phyloP scores from a whole-genome alignment of 1,139 yeast species.

The Kurtzmaniella quercitrusa region DNA sequence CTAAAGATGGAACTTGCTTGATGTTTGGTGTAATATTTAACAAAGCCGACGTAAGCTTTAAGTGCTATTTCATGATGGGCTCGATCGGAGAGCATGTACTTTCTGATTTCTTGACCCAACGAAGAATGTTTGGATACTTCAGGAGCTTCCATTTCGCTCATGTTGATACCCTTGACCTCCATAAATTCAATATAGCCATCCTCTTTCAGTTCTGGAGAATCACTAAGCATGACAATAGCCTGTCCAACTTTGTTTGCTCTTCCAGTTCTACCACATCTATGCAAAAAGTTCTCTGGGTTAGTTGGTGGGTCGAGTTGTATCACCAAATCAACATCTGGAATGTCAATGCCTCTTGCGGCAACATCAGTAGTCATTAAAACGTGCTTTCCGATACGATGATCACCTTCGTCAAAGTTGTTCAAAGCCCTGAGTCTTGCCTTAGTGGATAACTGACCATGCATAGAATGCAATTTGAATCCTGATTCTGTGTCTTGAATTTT shows the following conservation, averaged over 20 bases:
- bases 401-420: constrained; percentile 50
- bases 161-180: constrained; percentile 62
- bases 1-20: constrained; percentile 90
- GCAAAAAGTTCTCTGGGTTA: constrained; percentile 82
- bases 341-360: constrained; percentile 92
- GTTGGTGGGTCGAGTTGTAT: constrained; percentile 89
- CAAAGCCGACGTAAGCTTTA: constrained; percentile 77
- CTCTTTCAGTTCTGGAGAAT: constrained; percentile 54
- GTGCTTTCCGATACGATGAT: constrained; percentile 36
- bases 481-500: constrained; percentile 15
- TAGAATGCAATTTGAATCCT: constrained; percentile 52
- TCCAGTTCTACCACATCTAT: constrained; percentile 91
- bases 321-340: constrained; percentile 87
- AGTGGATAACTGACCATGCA: constrained; percentile 83
- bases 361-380: constrained; percentile 79
- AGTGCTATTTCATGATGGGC: constrained; percentile 78
- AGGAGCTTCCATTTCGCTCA: constrained; percentile 39
- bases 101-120: constrained; percentile 34
- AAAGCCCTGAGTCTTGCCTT: constrained; percentile 72
- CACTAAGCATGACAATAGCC: constrained; percentile 68
- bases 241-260: constrained; percentile 81
- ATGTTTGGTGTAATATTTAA: constrained; percentile 83
- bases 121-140: constrained; percentile 23
- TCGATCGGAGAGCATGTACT: constrained; percentile 69
- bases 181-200: constrained; percentile 79